Evolutionary conservation across 371 early-diverging fungal genomes (phyloP).

Genomic region (Rhizopus sp.): DNA sequence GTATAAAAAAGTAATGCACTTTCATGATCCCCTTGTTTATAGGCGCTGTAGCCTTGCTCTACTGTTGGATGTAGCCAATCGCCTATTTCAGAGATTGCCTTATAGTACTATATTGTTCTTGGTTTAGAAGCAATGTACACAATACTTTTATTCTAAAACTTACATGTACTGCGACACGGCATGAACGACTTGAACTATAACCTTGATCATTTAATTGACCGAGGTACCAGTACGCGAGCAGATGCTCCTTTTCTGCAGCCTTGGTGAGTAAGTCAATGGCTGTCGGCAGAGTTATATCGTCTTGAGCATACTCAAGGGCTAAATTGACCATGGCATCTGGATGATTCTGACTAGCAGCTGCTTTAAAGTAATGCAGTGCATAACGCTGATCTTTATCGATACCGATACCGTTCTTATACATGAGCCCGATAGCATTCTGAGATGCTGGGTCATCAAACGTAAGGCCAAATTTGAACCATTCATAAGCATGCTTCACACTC

Average conservation of each 20-base stretch:
- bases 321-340: constrained; percentile 66
- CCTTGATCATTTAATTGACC: constrained; percentile 66
- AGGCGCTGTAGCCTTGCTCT: constrained; percentile 56
- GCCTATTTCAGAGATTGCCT: constrained; percentile 81
- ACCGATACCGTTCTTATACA: constrained; percentile 75
- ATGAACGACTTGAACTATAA: constrained; percentile 38
- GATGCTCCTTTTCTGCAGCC: constrained; percentile 62
- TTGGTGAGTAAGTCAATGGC: constrained; percentile 38
- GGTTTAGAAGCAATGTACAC: not conserved
- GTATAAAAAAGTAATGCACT: constrained; percentile 22
- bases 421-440: constrained; percentile 77
- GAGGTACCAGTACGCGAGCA: constrained; percentile 75
- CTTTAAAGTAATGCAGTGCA: constrained; percentile 61
- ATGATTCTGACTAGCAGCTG: constrained; percentile 63
- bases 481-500: constrained; percentile 60
- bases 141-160: constrained; percentile 4
- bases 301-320: constrained; percentile 41
- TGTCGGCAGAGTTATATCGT: constrained; percentile 28
- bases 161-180: constrained; percentile 62
- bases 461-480: constrained; percentile 78
- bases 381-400: constrained; percentile 48
- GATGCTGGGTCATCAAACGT: constrained; percentile 65
- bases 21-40: constrained; percentile 66
- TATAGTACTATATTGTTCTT: constrained; percentile 59
- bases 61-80: constrained; percentile 80